phyloP scores from a whole-genome alignment of 257 asterid species.

The Salvia miltiorrhiza region DNA sequence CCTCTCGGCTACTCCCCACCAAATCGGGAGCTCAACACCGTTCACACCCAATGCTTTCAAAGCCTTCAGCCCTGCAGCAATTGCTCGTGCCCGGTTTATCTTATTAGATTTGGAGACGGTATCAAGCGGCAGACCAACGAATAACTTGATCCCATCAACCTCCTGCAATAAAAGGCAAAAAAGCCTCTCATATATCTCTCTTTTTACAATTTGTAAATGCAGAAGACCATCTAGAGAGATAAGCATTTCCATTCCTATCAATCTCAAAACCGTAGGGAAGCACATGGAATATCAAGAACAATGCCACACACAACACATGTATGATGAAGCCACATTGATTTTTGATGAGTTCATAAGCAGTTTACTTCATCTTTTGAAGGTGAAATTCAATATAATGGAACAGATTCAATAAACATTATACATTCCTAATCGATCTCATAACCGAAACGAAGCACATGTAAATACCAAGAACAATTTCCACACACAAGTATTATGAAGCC shows the following conservation, averaged over 20 bases:
- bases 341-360: background rate
- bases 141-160: conserved; percentile 48
- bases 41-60: conserved; percentile 70
- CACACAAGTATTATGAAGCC: background rate
- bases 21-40: conserved; percentile 86
- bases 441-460: background rate
- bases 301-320: background rate
- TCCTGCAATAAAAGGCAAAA: conserved; percentile 42
- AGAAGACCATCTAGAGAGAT: background rate
- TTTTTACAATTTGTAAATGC: background rate
- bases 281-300: background rate
- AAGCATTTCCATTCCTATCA: background rate
- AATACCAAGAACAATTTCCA: background rate
- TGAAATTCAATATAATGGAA: background rate
- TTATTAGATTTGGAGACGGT: conserved; percentile 52
- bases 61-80: conserved; percentile 75
- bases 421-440: background rate
- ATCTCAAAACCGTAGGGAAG: background rate
- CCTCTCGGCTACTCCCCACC: conserved; percentile 92
- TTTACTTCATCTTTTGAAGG: background rate
- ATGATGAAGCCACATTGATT: background rate
- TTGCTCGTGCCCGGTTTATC: conserved; percentile 65
- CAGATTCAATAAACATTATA: background rate
- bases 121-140: conserved; percentile 82
- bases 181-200: background rate